These are phyloP conservation scores for Aureobasidium sp. DNA, from an alignment of 2,329 filamentous ascomycete genomes.

Conservation along the genomic window DNA sequence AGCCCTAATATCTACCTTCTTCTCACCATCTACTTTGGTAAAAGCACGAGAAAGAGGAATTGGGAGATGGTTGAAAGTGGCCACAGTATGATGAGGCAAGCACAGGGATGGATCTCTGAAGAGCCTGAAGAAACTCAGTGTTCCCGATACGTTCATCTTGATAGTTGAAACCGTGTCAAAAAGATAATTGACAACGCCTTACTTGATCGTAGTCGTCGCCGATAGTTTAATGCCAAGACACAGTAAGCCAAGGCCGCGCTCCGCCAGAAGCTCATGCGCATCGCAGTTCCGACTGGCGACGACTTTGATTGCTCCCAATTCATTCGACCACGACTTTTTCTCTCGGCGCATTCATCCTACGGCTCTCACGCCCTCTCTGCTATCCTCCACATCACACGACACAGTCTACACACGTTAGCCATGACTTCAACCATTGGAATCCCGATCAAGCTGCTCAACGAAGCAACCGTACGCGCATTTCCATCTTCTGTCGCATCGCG, in stretches of 20 bases:
- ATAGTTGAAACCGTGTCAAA: background rate
- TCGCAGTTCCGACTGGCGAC: background rate
- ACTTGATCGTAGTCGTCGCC: background rate
- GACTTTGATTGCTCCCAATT: background rate
- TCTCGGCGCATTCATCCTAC: background rate
- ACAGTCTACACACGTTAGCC: slow-evolving; percentile 28
- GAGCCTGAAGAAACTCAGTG: slow-evolving; percentile 40
- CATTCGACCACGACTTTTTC: background rate
- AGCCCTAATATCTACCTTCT: slow-evolving; percentile 66
- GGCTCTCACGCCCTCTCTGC: slow-evolving; percentile 23
- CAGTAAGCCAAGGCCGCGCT: background rate
- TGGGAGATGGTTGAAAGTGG: slow-evolving; percentile 67
- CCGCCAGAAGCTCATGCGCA: slow-evolving; percentile 2
- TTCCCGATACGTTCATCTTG: slow-evolving; percentile 42
- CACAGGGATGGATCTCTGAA: slow-evolving; percentile 40
- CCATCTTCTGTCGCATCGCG: background rate
- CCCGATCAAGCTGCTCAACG: slow-evolving; percentile 97
- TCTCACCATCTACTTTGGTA: slow-evolving; percentile 37
- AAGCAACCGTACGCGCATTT: slow-evolving; percentile 66
- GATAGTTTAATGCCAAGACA: background rate
- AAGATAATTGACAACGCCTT: too few relatives aligned
- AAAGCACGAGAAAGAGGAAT: slow-evolving; percentile 63
- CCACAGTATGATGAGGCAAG: slow-evolving; percentile 42
- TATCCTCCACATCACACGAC: background rate
- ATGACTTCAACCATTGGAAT: slow-evolving; percentile 99